Percentiles rank a stretch among this genome's conserved stretches.
Conservation (phyloP, 257 asterid genomes). For the Scutellaria galericulata region DNA sequence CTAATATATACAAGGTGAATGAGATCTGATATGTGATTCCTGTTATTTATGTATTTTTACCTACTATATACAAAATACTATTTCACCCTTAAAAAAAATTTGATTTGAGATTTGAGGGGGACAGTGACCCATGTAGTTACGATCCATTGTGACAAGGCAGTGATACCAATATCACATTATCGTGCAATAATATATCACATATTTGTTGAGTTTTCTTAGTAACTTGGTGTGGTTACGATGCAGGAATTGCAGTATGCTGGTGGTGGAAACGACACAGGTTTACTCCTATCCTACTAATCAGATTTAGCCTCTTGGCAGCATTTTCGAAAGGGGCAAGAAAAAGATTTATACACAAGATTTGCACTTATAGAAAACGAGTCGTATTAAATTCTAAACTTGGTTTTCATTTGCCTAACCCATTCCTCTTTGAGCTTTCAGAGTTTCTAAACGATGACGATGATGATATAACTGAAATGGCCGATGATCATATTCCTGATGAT, state of each 20-base stretch:
- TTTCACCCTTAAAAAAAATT: too few relatives aligned
- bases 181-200: neutral
- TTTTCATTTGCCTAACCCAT: constrained; percentile 14
- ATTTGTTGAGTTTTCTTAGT: neutral
- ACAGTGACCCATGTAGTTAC: too few relatives aligned
- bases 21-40: too few relatives aligned
- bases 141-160: neutral
- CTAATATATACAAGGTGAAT: too few relatives aligned
- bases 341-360: neutral
- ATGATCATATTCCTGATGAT: constrained; percentile 63
- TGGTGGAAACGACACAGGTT: constrained; percentile 76
- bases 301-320: constrained; percentile 14
- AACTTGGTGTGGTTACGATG: constrained; percentile 36
- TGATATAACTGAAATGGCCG: constrained; percentile 71
- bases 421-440: constrained; percentile 55
- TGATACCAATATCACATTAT: neutral
- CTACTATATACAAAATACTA: too few relatives aligned
- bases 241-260: constrained; percentile 63
- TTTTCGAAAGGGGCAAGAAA: neutral
- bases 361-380: neutral
- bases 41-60: too few relatives aligned
- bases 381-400: neutral
- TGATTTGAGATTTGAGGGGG: too few relatives aligned
- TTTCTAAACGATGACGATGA: constrained; percentile 89
- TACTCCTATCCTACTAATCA: constrained; percentile 30